phyloP scores from a whole-genome alignment of 2,329 filamentous ascomycete species.

The Cladorrhinum sp. region DNA sequence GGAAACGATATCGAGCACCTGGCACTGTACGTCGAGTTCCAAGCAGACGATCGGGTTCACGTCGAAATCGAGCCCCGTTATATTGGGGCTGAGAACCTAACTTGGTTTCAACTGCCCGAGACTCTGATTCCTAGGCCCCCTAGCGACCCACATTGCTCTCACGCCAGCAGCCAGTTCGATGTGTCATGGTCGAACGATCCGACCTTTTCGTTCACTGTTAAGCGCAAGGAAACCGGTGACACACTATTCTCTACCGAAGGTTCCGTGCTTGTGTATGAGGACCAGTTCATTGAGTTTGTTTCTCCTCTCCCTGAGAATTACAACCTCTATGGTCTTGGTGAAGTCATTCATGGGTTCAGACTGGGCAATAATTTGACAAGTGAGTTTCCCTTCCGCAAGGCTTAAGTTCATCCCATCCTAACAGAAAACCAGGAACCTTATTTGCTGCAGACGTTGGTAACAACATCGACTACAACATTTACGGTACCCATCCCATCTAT shows the following conservation, averaged over 20 bases:
- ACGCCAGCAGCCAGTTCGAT: constrained; percentile 50
- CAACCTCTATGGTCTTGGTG: constrained; percentile 72
- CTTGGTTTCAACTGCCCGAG: constrained; percentile 66
- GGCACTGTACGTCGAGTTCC: constrained; percentile 64
- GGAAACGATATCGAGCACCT: constrained; percentile 70
- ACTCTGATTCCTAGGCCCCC: constrained; percentile 57
- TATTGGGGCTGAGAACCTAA: constrained; percentile 57
- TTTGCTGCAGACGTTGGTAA: constrained; percentile 68
- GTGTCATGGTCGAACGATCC: constrained; percentile 52
- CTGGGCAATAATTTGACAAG: constrained; percentile 71
- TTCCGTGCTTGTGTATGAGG: constrained; percentile 65
- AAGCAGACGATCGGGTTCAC: constrained; percentile 61
- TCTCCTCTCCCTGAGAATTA: constrained; percentile 66
- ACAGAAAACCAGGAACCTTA: constrained; percentile 36
- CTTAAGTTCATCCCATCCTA: not conserved
- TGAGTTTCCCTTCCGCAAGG: constrained; percentile 27
- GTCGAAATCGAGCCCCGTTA: constrained; percentile 67
- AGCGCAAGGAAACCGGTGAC: constrained; percentile 58
- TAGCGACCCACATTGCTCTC: constrained; percentile 34
- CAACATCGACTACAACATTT: constrained; percentile 65
- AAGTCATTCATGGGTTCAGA: constrained; percentile 67
- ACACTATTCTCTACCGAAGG: constrained; percentile 65
- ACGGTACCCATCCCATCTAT: constrained; percentile 76
- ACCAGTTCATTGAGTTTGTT: constrained; percentile 74
- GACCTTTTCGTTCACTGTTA: constrained; percentile 67